Evolutionary conservation across 2,329 filamentous ascomycete species (phyloP), one percentile per base, ranked within the genome.

Genomic region (Westerdykella aurantiaca): DNA sequence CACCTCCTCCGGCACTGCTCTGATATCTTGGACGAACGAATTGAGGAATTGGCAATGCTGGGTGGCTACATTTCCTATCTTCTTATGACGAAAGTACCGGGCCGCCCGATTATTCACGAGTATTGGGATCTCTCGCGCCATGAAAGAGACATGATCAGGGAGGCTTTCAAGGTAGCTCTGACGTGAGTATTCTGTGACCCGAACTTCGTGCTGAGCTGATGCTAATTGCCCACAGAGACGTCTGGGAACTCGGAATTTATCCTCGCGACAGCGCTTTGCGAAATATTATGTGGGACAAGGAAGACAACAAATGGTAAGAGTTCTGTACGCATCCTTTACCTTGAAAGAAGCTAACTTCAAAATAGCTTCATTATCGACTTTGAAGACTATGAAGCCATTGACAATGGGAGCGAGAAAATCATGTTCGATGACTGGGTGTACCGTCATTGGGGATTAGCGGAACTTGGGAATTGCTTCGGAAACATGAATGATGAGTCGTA

Each of bases 31-130:
- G n/a, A n/a, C n/a, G n/a, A 21, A 21, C 6, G 18, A 12, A 16
- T 40, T 2, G 37, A 48, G 33, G 11, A 31, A 1, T 1, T 37
- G 2, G 48, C 23, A n/a, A 51, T 53, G 38, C 23, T 31, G 16
- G 44, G 44, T 5, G 48, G 50, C 16, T 49, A 43, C 34, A 16
- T 43, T 4, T 17, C 16, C 5, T 47, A 45, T 34, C 47, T 46
- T 4, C 25, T 51, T 4, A 51, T 53, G 50, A 46, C 42, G 13
- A 51, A 49, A 34, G 9, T 46, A 25, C 48, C 48, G 2, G 46
- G 46, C 10, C n/a, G 21, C 4, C 23, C 48, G 11, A 21, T 29
- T 29, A 5, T 35, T 25, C 14, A 45, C 6, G 16, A 16, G 5
- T 51, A 40, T 34, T 48, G 42, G 44, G 33, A 21, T 0, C 23